Percentiles rank a stretch among this genome's conserved stretches.
These are phyloP conservation scores for Populus trichocarpa DNA, from an alignment of 441 rosid genomes.

Conservation along the genomic window DNA sequence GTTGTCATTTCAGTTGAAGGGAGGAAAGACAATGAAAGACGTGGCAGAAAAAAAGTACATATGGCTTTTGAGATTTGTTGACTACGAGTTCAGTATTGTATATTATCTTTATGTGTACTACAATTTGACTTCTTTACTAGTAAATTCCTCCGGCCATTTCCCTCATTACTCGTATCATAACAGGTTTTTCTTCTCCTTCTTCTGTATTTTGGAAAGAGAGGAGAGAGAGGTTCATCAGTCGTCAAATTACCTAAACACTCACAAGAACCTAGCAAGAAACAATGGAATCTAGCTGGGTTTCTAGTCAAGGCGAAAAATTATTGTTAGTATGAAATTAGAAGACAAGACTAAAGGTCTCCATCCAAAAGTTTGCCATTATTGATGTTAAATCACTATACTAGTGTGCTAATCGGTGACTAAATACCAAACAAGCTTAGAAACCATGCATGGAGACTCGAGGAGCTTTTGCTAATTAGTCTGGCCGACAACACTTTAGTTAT, in stretches of 20 bases:
- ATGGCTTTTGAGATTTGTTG: background rate
- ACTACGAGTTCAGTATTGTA: background rate
- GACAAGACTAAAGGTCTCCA: constrained; percentile 13
- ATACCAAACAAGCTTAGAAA: background rate
- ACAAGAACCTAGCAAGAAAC: constrained; percentile 5
- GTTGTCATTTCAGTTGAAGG: constrained; percentile 35
- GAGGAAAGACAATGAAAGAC: constrained; percentile 2
- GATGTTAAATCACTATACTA: constrained; percentile 1
- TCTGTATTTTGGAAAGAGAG: background rate
- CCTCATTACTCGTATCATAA: constrained; percentile 15
- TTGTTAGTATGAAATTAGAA: background rate
- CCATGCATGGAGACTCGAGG: constrained; percentile 8
- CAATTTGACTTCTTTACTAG: background rate
- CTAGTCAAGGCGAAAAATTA: constrained; percentile 6
- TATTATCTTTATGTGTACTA: background rate
- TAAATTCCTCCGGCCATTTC: constrained; percentile 15
- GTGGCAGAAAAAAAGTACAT: constrained; percentile 33
- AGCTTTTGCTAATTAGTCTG: background rate
- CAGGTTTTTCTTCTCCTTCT: background rate
- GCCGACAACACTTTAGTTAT: constrained; percentile 28
- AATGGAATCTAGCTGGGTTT: constrained; percentile 16
- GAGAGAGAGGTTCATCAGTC: background rate
- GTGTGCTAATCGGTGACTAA: background rate
- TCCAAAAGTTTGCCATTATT: constrained; percentile 1
- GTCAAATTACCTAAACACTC: background rate